A percentile compares a stretch with the other conserved stretches of the same genome.
phyloP scores from a whole-genome alignment of 768 basidiomycete genomes.

The Hemileccinum impolitum region DNA sequence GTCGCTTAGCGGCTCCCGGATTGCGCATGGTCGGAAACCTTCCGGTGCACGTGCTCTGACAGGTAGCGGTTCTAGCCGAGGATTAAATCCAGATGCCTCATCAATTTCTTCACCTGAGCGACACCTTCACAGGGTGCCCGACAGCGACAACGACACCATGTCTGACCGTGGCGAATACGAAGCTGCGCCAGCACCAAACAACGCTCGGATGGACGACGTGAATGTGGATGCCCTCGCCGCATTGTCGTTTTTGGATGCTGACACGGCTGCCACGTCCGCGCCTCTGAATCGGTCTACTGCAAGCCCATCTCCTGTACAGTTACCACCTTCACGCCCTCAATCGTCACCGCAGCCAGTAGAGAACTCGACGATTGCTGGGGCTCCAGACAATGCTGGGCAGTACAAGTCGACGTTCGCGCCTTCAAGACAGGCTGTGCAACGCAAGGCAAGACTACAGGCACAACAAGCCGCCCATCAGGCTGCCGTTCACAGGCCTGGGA shows the following conservation, averaged over 20 bases:
- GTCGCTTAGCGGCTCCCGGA: conserved; percentile 37
- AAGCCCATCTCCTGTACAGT: conserved; percentile 5
- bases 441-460: conserved; percentile 80
- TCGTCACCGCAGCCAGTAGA: conserved; percentile 37
- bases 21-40: conserved; percentile 60
- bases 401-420: conserved; percentile 88
- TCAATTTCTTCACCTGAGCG: conserved; percentile 38
- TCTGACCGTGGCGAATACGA: conserved; percentile 18
- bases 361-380: conserved; percentile 14
- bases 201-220: conserved; percentile 41
- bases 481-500: conserved; percentile 71
- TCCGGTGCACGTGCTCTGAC: conserved; percentile 77
- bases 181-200: conserved; percentile 8
- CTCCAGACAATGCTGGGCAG: conserved; percentile 34
- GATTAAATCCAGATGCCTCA: conserved; percentile 32
- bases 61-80: conserved; percentile 33
- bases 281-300: conserved; percentile 12
- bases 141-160: conserved; percentile 35
- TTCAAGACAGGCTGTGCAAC: conserved; percentile 77
- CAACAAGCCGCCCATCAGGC: conserved; percentile 81
- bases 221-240: conserved; percentile 76
- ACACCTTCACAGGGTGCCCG: conserved; percentile 23
- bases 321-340: conserved; percentile 26
- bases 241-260: conserved; percentile 65
- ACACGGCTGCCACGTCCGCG: conserved; percentile 15